A percentile compares a stretch with the other conserved stretches of the same genome.
Evolutionary conservation across 805 yeast species (phyloP).

Genomic region (Candida ortonii): DNA sequence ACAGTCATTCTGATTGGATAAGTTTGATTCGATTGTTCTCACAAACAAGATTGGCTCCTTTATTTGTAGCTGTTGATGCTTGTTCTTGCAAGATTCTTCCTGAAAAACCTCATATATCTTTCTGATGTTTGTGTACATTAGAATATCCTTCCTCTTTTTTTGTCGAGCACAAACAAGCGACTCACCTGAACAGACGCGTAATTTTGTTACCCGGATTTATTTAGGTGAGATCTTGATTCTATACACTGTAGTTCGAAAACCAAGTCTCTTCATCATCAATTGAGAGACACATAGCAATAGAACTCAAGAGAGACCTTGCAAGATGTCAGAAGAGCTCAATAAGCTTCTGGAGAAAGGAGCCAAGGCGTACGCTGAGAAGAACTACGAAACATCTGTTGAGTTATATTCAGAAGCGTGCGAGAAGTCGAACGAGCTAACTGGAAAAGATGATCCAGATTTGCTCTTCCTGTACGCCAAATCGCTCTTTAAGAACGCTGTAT

Average conservation of each 20-base stretch:
- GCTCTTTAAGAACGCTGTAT: conserved; percentile 71
- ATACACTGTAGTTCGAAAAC: not conserved
- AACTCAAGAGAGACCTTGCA: no score
- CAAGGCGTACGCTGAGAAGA: conserved; percentile 57
- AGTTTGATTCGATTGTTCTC: no score
- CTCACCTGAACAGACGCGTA: not conserved
- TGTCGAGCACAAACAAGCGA: conserved; percentile 7
- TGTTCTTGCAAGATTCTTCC: no score
- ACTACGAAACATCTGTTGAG: conserved; percentile 67
- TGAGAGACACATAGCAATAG: no score
- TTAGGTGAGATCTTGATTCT: not conserved
- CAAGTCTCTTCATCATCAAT: no score
- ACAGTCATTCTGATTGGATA: conserved; percentile 17
- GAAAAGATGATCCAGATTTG: conserved; percentile 71
- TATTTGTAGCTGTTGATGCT: no score
- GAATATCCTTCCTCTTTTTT: conserved; percentile 1
- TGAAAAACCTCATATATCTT: no score
- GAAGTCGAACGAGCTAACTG: conserved; percentile 43
- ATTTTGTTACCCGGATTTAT: not conserved
- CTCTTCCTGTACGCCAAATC: conserved; percentile 77
- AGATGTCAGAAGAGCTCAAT: conserved; percentile 45
- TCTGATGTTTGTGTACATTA: no score
- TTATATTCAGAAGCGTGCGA: conserved; percentile 74
- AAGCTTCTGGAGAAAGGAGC: conserved; percentile 59
- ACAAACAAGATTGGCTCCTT: no score